A percentile compares a stretch with the other conserved stretches of the same genome.
Conservation (phyloP, 1,284 basidiomycete genomes). For the Ganoderma sinense region DNA sequence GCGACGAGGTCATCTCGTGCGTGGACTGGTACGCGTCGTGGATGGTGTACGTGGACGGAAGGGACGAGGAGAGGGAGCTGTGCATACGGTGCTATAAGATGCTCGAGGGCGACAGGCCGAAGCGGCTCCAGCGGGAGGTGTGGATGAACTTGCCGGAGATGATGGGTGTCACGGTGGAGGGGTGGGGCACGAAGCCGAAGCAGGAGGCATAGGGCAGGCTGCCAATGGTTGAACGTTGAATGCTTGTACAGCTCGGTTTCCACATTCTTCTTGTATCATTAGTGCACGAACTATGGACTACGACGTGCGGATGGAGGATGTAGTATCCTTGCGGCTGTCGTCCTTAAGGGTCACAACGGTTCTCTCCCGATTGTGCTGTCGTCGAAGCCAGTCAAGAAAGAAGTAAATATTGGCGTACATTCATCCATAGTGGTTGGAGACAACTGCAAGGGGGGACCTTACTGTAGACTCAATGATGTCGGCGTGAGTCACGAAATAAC, state of each 20-base stretch:
- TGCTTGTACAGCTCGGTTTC: not conserved
- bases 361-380: no score
- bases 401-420: no score
- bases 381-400: no score
- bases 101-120: conserved; percentile 28
- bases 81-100: conserved; percentile 29
- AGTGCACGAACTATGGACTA: no score
- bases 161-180: conserved; percentile 23
- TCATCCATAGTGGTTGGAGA: no score
- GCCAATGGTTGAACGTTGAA: not conserved
- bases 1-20: conserved; percentile 31
- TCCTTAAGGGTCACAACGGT: no score
- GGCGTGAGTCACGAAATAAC: no score
- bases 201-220: conserved; percentile 10
- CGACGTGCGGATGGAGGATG: no score
- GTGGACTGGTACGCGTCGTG: conserved; percentile 30
- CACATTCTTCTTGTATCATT: not conserved
- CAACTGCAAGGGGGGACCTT: no score
- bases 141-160: conserved; percentile 27
- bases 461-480: no score
- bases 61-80: conserved; percentile 28
- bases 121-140: conserved; percentile 27
- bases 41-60: conserved; percentile 27
- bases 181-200: conserved; percentile 14
- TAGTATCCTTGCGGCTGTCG: no score